Base-by-base conservation (phyloP, 2,329 filamentous ascomycete species). In the Ploettnerulaceae sp. region DNA sequence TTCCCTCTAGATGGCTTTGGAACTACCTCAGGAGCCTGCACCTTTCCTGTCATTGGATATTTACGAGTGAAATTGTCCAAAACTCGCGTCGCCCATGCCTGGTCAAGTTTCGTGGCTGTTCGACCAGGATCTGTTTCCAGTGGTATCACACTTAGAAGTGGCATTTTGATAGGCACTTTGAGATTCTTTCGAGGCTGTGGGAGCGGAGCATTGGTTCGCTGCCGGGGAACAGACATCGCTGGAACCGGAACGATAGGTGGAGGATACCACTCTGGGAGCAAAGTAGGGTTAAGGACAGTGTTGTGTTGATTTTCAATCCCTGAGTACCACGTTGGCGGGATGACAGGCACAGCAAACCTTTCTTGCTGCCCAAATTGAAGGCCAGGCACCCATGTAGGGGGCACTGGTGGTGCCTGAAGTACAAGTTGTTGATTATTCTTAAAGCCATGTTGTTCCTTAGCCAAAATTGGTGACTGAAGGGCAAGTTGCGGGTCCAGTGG, bases 41-140 rank as follows among this genome's bases (percentile, higher is more conserved):
- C 14, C 32, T 35, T 55, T 36, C 63, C 63, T 21, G 63, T 65
- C 41, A 58, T 43, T 25, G 63, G 63, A 50, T 62, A 64, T 24
- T 59, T 63, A 21, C 49, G 52, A 3, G 37, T 51, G 31, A 63
- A 63, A 5, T 52, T 49, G 15, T 56, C 47, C 28, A 64, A 36
- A 22, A 61, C 37, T 15, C 45, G 50, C 17, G 52, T 34, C n/a
- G 52, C 54, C 55, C 58, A 55, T n/a, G 37, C 43, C 17, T 42
- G 38, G 28, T 57, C 47, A 36, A 62, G 49, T 4, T 45, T 45
- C 15, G 53, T 39, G 5, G 59, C 58, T 17, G 45, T 49, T 32
- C 59, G 54, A 7, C 59, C 56, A 12, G 45, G 25, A 24, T 50
- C 58, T 18, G 52, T 42, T n/a, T 58, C 51, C 14, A 28, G 35